Evolutionary conservation across 257 asterid genomes (phyloP), one percentile per base, ranked within the genome.

Genomic region (Nicotiana paniculata): DNA sequence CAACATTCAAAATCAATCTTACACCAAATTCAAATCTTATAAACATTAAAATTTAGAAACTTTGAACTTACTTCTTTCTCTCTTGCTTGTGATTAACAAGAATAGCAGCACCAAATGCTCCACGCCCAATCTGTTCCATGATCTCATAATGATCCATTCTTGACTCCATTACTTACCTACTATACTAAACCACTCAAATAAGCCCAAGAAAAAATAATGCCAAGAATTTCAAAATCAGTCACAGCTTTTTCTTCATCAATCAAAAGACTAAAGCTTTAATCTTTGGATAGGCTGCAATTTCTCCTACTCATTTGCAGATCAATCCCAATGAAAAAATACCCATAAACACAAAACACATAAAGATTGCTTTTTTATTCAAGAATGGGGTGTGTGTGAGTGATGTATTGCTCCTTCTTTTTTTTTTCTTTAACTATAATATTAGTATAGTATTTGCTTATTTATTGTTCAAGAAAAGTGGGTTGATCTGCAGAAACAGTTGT

Each of bases 41-140:
- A 70, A 55, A 39, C 35, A 61, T 59, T 48, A 30, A 83, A 61
- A 83, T 21, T 43, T 15, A 75, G 24, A 57, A 89, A 77, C 17
- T 18, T 59, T 37, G 6, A 43, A 81, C 64, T 77, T 89, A 96
- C 99, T 91, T 96, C 85, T 94, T 94, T 86, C 89, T 92, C 84
- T 93, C 98, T 87, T 86, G 72, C 87, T 92, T 96, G 88, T 96
- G 98, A 90, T 94, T 91, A 87, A 93, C 99, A 86, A 96, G 85
- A 90, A 96, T 96, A 85, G 98, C 98, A 24, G 98, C 99, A 37
- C 98, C 99, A 88, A 96, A 96, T 86, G 99, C 99, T 48, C 99
- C 99, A 83, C 98, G 96, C 9, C 98, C 98, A 87, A 96, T 94
- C 92, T 96, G 99, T 94, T 96, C 99, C 98, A 96, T 96, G 92